Evolutionary conservation across 495 filamentous ascomycete species (phyloP).

Genomic region (Aspergillus affinis): DNA sequence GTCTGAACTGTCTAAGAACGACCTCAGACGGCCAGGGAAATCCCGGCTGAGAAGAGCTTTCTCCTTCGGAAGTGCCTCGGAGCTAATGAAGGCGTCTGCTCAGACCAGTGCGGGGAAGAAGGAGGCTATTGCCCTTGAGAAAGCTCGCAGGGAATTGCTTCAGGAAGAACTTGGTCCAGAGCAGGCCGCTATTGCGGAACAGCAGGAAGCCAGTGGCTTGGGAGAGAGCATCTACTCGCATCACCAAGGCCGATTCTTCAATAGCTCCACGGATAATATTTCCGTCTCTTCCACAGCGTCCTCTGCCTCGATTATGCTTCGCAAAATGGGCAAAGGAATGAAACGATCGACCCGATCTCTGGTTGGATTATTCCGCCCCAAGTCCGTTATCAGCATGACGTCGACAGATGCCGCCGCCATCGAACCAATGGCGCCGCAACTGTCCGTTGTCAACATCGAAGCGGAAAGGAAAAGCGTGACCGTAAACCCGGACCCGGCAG

Average conservation of each 20-base stretch:
- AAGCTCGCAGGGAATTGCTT: constrained; percentile 67
- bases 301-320: constrained; percentile 97
- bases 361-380: constrained; percentile 92
- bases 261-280: constrained; percentile 91
- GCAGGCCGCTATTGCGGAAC: constrained; percentile 84
- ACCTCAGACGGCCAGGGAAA: constrained; percentile 70
- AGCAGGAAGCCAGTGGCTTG: constrained; percentile 87
- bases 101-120: constrained; percentile 59
- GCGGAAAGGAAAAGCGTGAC: constrained; percentile 85
- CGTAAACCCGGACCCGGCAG: constrained; percentile 68
- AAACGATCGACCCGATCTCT: constrained; percentile 88
- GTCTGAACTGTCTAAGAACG: constrained; percentile 75
- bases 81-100: constrained; percentile 75
- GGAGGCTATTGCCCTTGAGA: constrained; percentile 56
- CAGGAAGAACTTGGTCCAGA: constrained; percentile 77
- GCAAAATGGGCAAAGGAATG: constrained; percentile 98
- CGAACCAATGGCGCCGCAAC: constrained; percentile 69
- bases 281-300: constrained; percentile 98
- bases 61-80: constrained; percentile 94
- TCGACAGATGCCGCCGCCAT: constrained; percentile 60
- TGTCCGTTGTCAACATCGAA: constrained; percentile 95
- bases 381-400: constrained; percentile 79
- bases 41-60: constrained; percentile 89
- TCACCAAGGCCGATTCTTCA: constrained; percentile 81
- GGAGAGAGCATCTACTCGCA: constrained; percentile 87